Percentiles rank a stretch among this genome's conserved stretches.
Evolutionary conservation across 2,329 filamentous ascomycete genomes (phyloP).

Genomic region (Dactylonectria macrodidyma): DNA sequence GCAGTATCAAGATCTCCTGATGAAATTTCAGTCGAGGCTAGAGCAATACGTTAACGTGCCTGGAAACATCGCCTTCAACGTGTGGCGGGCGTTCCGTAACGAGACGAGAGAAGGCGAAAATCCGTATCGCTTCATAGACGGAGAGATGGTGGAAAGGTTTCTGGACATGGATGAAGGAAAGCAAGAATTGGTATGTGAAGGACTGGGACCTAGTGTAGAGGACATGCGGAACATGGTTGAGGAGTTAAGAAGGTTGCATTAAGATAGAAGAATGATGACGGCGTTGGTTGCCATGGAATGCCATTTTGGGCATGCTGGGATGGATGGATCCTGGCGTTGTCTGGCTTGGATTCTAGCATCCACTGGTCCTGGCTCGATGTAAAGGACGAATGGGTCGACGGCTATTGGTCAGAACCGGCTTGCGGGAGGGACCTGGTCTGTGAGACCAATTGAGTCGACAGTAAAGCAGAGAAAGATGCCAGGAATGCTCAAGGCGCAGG

Average conservation of each 20-base stretch:
- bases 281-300: not conserved
- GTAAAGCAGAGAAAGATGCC: not conserved
- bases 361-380: conserved; percentile 28
- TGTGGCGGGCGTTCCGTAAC: conserved; percentile 87
- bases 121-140: conserved; percentile 91
- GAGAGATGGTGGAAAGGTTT: conserved; percentile 90
- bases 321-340: conserved; percentile 13
- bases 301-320: conserved; percentile 6
- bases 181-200: conserved; percentile 69
- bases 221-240: conserved; percentile 75
- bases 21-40: conserved; percentile 83
- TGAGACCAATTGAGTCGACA: conserved; percentile 34
- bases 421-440: conserved; percentile 5
- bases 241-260: conserved; percentile 75
- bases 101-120: conserved; percentile 80
- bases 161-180: conserved; percentile 76
- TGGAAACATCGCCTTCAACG: conserved; percentile 82
- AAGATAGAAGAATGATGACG: conserved; percentile 31
- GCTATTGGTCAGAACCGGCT: conserved; percentile 41
- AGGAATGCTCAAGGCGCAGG: accelerated
- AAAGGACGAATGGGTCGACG: conserved; percentile 44
- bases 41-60: conserved; percentile 76
- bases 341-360: conserved; percentile 15
- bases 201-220: conserved; percentile 73
- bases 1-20: conserved; percentile 82